Base-by-base conservation (phyloP, 2,329 filamentous ascomycete genomes). In the Aspergillus ochraceus region DNA sequence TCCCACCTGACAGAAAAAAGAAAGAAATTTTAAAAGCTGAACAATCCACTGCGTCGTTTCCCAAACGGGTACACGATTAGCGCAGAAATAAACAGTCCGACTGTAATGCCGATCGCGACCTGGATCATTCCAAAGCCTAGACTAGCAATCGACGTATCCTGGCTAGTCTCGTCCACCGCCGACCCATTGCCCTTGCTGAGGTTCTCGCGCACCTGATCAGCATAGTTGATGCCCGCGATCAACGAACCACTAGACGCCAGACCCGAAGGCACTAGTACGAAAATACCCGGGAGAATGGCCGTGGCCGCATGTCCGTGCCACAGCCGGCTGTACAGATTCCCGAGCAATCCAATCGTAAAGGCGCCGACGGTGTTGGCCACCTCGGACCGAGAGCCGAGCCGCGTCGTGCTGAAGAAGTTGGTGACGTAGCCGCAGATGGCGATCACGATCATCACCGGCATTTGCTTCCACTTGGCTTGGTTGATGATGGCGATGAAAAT, bases 241-340 rank as follows among this genome's bases (percentile, higher is more conserved):
- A 87, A 71, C 22, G 78, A 81, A 2, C 85, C 85, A 54, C 78
- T 79, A 0, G 85, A 83, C 4, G 84, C 82, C 17, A 88, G 72
- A 2, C 85, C 84, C 1, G 80, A 83, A 0, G 85, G 85, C 1
- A 88, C 84, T 61, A 86, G 84, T 2, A 86, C 83, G 64, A 95
- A 96, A 65, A 97, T 95, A 11, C 89, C 92, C 0, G 92, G 92
- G 10, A 96, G 80, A 81, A 96, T 90, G 3, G 90, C 89, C 0
- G 91, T 90, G 0, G 91, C 91, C 0, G 92, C 92, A 3, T 96
- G 84, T 1, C 89, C 90, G 71, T 92, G 91, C 20, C 88, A 74
- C 36, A 81, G 69, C 4, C 90, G 84, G 10, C 88, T 88, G 76
- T 94, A 93, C 2, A 92, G 71, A 66, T 95, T 95, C 9, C 90